Percentiles rank a stretch among this genome's conserved stretches.
Conservation (phyloP, 768 basidiomycete species). For the Hygrocybe punicea region DNA sequence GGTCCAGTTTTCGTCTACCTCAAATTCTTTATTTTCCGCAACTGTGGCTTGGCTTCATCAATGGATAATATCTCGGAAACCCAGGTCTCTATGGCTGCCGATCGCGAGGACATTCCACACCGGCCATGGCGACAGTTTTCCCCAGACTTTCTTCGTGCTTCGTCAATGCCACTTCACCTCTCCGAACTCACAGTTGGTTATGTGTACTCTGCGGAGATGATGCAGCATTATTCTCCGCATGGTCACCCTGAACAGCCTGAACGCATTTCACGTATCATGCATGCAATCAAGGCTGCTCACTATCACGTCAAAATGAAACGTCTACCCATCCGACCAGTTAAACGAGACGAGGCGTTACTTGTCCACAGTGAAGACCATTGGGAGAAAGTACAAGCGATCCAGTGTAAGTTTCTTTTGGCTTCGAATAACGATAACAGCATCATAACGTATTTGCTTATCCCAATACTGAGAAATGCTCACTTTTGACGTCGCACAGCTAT, state of each 20-base stretch:
- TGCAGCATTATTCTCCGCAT: slow-evolving; percentile 66
- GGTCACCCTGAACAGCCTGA: slow-evolving; percentile 73
- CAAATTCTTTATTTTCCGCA: too few species aligned
- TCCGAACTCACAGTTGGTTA: slow-evolving; percentile 64
- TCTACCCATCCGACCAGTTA: slow-evolving; percentile 70
- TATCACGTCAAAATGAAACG: slow-evolving; percentile 70
- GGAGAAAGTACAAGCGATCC: slow-evolving; percentile 82
- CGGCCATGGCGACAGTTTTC: too few species aligned
- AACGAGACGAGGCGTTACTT: slow-evolving; percentile 74
- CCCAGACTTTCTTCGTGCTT: slow-evolving; percentile 29
- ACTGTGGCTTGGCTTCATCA: too few species aligned
- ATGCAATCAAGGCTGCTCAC: slow-evolving; percentile 55
- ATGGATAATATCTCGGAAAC: too few species aligned
- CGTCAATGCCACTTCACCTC: slow-evolving; percentile 41
- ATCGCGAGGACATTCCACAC: too few species aligned
- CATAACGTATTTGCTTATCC: not conserved
- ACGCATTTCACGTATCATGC: slow-evolving; percentile 76
- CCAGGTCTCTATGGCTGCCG: too few species aligned
- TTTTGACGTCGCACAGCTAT: slow-evolving; percentile 49
- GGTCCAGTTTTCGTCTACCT: too few species aligned
- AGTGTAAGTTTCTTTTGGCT: slow-evolving; percentile 52
- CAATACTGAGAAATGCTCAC: not conserved
- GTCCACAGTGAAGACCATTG: slow-evolving; percentile 91
- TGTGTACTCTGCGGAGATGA: slow-evolving; percentile 86
- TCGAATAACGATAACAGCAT: too few species aligned